These are phyloP conservation scores for Aspergillus piperis DNA, from an alignment of 2,329 filamentous ascomycete genomes.

Conservation along the genomic window DNA sequence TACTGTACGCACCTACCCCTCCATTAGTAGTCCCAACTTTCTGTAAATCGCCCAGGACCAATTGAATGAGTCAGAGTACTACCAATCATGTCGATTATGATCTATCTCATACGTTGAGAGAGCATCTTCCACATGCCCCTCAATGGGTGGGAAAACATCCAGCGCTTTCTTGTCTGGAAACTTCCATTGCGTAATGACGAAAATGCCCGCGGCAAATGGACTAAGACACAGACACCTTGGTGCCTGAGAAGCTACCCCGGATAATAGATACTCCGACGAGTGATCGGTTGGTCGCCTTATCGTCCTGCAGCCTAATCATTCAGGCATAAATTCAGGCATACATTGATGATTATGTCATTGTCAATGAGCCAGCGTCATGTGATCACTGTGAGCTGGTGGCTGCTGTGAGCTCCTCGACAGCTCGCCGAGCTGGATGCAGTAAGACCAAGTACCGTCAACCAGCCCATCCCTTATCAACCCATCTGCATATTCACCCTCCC, in stretches of 20 bases:
- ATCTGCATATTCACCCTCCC: neutral
- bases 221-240: conserved; percentile 15
- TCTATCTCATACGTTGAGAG: neutral
- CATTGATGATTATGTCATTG: neutral
- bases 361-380: conserved; percentile 21
- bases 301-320: conserved; percentile 1
- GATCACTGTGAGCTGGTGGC: conserved; percentile 4
- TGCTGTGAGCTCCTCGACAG: conserved; percentile 29
- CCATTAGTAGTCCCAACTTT: neutral
- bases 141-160: neutral
- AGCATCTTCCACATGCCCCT: conserved; percentile 1
- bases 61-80: neutral
- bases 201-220: conserved; percentile 8
- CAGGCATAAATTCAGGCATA: conserved; percentile 2
- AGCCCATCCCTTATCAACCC: conserved; percentile 19
- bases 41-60: neutral
- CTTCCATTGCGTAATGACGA: conserved; percentile 28
- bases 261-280: conserved; percentile 21
- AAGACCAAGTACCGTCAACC: conserved; percentile 20
- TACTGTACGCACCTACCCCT: neutral
- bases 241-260: conserved; percentile 17
- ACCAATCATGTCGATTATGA: no score
- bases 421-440: conserved; percentile 29
- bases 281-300: no score
- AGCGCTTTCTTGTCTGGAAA: conserved; percentile 12